Conservation (phyloP, 176 grass and related monocot species). For the Panicum miliaceum region DNA sequence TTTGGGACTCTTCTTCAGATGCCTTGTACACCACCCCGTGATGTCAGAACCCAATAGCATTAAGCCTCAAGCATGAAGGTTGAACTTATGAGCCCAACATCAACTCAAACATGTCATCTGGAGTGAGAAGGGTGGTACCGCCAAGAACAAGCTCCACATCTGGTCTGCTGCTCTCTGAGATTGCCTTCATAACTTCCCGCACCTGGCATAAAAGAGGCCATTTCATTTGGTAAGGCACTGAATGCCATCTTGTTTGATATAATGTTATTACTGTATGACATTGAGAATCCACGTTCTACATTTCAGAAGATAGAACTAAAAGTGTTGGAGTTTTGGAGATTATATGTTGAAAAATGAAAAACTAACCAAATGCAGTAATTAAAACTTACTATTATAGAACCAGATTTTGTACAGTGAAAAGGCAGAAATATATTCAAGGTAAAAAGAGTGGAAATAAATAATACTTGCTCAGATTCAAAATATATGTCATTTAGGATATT, state of each 20-base stretch:
- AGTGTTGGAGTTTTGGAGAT: conserved; percentile 8
- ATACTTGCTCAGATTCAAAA: background rate
- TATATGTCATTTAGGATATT: background rate
- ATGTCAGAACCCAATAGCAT: background rate
- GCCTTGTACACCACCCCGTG: background rate
- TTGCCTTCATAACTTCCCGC: conserved; percentile 86
- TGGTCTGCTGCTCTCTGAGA: conserved; percentile 70
- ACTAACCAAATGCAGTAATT: background rate
- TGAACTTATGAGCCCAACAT: conserved; percentile 62
- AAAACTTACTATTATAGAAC: conserved; percentile 14
- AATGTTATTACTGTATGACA: background rate
- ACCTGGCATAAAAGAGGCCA: conserved; percentile 56
- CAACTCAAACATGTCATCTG: conserved; percentile 89
- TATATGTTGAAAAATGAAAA: background rate
- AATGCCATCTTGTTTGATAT: conserved; percentile 4
- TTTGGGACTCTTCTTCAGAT: background rate
- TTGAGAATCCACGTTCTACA: background rate
- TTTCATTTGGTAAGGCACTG: conserved; percentile 16
- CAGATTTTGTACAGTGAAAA: background rate
- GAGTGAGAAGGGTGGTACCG: conserved; percentile 85
- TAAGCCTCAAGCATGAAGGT: background rate
- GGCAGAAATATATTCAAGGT: background rate
- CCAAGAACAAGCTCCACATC: conserved; percentile 88
- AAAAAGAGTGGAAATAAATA: background rate
- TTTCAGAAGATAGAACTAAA: background rate